Evolutionary conservation across 371 early-diverging fungal species (phyloP).

Genomic region (Encephalitozoon cuniculi): DNA sequence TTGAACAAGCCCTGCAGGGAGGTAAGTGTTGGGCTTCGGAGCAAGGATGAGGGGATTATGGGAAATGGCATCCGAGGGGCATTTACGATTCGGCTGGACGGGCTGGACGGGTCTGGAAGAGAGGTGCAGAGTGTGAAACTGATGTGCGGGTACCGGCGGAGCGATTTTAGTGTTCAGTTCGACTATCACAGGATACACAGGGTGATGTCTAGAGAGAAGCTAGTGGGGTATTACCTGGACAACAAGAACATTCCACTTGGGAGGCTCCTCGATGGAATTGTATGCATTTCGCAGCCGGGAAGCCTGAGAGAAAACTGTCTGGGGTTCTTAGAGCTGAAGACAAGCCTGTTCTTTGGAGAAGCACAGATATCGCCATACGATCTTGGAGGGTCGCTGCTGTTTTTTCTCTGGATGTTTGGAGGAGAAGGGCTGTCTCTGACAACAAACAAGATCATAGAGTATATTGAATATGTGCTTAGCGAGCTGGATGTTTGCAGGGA

Average conservation of each 20-base stretch:
- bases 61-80: neutral
- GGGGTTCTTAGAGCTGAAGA: neutral
- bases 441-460: constrained; percentile 9
- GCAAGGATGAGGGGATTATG: neutral
- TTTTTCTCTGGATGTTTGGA: neutral
- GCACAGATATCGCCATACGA: neutral
- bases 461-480: neutral
- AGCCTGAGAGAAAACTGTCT: neutral
- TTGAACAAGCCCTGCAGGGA: neutral
- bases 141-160: neutral
- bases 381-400: neutral
- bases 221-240: neutral
- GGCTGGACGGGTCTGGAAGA: neutral
- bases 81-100: neutral
- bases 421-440: neutral
- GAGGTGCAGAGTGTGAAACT: neutral
- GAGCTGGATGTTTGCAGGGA: neutral
- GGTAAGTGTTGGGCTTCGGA: neutral
- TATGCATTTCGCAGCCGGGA: neutral
- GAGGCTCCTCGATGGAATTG: neutral
- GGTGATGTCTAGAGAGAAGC: neutral
- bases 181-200: neutral
- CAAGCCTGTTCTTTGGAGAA: neutral
- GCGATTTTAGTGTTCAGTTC: neutral
- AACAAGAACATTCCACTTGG: neutral